Evolutionary conservation across 257 asterid genomes (phyloP), one percentile per base, ranked within the genome.

Genomic region (Rubia yunnanensis): DNA sequence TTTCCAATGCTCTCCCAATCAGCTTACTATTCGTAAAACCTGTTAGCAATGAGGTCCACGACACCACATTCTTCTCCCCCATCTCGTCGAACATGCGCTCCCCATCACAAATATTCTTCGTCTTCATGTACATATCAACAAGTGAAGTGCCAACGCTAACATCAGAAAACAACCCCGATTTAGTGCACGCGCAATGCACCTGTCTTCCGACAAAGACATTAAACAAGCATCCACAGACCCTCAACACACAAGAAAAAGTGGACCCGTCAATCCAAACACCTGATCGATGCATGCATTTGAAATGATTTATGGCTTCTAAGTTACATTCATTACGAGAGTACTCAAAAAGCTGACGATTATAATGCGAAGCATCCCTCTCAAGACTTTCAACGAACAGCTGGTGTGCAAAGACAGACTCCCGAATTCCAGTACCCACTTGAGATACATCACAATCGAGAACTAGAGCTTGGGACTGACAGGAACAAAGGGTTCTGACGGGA

Each of bases 141-240:
- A 92, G 83, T 4, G 95, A 84, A 44, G 98, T 87, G 4, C 96
- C 96, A 50, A 87, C 96, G 55, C 96, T 89, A 44, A 89, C 95
- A 70, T 89, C 80, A 38, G 73, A 82, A 55, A 83, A 79, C 66
- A 84, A 78, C 23, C 92, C 95, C 67, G 67, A 78, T 79, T 86
- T 92, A 41, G 87, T 49, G 69, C 97, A 84, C 14, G 84, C 87
- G 57, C 92, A 76, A 75, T 92, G 97, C 61, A 87, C 64, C 73
- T 84, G 97, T 63, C 73, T 81, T 34, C 97, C 98, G 46, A 80
- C 41, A 5, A 63, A 65, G 56, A 62, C 78, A 71, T 79, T 64
- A 18, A 31, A 44, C 75, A 80, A 73, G 78, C 84, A 77, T 14
- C 86, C 84, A 14, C 91, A 87, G 59, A 73, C 92, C 80, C 87